Base-by-base conservation (phyloP, 2,329 filamentous ascomycete species). In the Emericellopsis atlantica region DNA sequence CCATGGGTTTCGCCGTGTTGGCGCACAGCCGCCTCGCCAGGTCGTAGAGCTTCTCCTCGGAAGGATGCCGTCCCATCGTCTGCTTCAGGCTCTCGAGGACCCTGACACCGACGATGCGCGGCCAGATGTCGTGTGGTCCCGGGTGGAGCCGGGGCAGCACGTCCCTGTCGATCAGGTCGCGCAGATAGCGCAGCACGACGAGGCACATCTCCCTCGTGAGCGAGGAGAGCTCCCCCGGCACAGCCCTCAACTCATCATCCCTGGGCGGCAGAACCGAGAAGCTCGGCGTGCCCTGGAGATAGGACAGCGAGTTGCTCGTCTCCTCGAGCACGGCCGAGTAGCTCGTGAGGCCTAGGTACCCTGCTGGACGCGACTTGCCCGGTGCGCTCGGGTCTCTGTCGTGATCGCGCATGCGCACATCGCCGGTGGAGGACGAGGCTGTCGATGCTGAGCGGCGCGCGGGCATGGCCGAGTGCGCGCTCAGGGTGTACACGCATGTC, bases 281-380 rank as follows among this genome's bases (percentile, higher is more conserved):
- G 37, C n/a, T 9, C 10, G 37, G 23, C 7, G 14, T 22, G n/a
- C 54, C 51, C 40, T 60, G 52, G 9, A 59, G 48, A 7, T 58
- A 51, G 5, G 55, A 60, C 3, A 67, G 47, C 18, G 57, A 64
- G 33, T 58, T 59, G 9, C 60, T 55, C 1, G 65, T 63, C 43
- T 67, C 65, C 22, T 64, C 61, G 39, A 60, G 64, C 16, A 67
- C 62, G n/a, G 59, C 54, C 33, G 54, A 61, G 45, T 62, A 64
- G 41, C 62, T 67, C 2, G 64, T 67, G 47, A 60, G 65, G 43
- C 66, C 65, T 11, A 69, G 54, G 51, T 67, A 67, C 1, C 65
- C 66, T 8, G 49, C 43, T 43, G 18, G 14, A 21, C 29, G 33
- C 36, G 38, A 32, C 22, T n/a, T 40, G 39, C 7, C 11, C 7